Evolutionary conservation across 345 rosid species (phyloP), one percentile per base, ranked within the genome.

Genomic region (Salix purpurea): DNA sequence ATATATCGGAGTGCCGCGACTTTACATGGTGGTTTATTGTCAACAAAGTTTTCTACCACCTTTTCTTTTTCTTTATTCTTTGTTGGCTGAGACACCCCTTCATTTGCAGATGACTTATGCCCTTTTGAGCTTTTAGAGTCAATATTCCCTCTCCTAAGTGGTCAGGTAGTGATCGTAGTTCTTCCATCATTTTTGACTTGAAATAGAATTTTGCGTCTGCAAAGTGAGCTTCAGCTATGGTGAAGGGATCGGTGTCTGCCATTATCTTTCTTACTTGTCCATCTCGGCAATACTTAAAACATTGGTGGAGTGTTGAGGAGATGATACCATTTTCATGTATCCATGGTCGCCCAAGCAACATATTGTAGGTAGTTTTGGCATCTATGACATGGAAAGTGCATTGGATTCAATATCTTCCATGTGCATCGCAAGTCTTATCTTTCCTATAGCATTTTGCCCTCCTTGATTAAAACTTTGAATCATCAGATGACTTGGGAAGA

Each of bases 321-420:
- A 75, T 40, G 44, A 75, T 68, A 0, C 66, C 72, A 67, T 75
- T 46, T 48, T 67, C 65, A 44, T 75, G 78, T 6, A 75, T 46
- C 78, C 78, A 75, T 1, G 66, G 65, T 5, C 19, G 6, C 16
- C 71, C 52, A 21, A 68, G 15, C 48, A 68, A 40, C 19, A 40
- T 11, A 10, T 66, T 66, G 6, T 66, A 36, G 2, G 19, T 40
- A 40, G 44, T 40, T 40, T 40, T 40, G 13, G 3, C 44, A 40
- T 40, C 12, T 40, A 67, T 67, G 28, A 67, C 48, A 39, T 67
- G 46, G 39, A 67, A 2, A 34, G 10, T 5, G 26, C 48, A 37
- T 9, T 67, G 6, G 70, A 67, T 34, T 67, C 48, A 13, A 36
- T 36, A n/a, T 39, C 48, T 15, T 34, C 70, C 21, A 37, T 67